Percentiles rank a stretch among this genome's conserved stretches.
These are phyloP conservation scores for Chloris gayana DNA, from an alignment of 176 grass and related monocot species.

Conservation along the genomic window DNA sequence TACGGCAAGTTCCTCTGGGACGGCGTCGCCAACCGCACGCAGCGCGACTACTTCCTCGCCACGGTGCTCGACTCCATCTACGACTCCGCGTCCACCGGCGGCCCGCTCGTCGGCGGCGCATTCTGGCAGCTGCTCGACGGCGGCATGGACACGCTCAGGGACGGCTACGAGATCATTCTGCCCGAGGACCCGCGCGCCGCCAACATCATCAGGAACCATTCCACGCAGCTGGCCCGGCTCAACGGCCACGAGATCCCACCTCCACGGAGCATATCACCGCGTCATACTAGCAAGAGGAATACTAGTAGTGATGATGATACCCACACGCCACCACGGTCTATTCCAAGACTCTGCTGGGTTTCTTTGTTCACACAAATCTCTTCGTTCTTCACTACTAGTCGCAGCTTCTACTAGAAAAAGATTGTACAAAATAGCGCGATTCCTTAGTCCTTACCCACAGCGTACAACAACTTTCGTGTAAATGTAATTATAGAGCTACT, in stretches of 20 bases:
- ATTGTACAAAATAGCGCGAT: too few species aligned
- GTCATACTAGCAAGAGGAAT: too few species aligned
- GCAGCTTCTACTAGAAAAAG: too few species aligned
- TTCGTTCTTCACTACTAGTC: constrained; percentile 8
- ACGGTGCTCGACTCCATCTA: constrained; percentile 47
- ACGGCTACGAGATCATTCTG: constrained; percentile 59
- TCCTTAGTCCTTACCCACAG: not conserved
- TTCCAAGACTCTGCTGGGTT: not conserved
- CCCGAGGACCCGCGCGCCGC: constrained; percentile 30
- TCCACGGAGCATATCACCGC: not conserved
- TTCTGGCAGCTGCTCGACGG: constrained; percentile 59
- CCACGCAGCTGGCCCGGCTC: constrained; percentile 39
- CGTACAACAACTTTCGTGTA: too few species aligned
- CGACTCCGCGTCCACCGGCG: not conserved
- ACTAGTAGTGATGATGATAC: not conserved
- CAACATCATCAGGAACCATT: constrained; percentile 40
- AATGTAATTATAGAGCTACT: too few species aligned
- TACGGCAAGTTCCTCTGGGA: constrained; percentile 55
- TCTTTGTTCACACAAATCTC: constrained; percentile 8
- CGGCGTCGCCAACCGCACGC: not conserved
- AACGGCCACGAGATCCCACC: not conserved
- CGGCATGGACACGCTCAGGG: constrained; percentile 54
- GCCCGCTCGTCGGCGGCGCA: constrained; percentile 52
- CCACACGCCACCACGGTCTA: not conserved
- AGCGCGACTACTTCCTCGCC: constrained; percentile 12